A percentile compares a stretch with the other conserved stretches of the same genome.
These are phyloP conservation scores for Tillandsia leiboldiana DNA, from an alignment of 176 grass and related monocot species.

Conservation along the genomic window DNA sequence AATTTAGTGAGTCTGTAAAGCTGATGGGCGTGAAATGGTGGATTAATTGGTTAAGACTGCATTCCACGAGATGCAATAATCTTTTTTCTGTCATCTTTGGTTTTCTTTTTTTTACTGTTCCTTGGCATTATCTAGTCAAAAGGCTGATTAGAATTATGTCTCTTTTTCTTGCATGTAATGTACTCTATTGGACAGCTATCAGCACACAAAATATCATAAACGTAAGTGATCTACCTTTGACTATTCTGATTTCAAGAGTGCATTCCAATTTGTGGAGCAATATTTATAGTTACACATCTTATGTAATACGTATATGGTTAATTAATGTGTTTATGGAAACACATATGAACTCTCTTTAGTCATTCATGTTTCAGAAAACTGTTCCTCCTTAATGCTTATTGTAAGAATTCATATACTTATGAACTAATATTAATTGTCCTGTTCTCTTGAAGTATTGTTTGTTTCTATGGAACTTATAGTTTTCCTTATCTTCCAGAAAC, in stretches of 20 bases:
- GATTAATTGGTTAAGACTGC: not conserved
- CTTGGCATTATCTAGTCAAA: not conserved
- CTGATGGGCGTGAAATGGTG: not conserved
- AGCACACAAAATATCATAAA: constrained; percentile 98
- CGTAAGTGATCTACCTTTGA: constrained; percentile 47
- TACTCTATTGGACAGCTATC: constrained; percentile 70
- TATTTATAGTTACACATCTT: not conserved
- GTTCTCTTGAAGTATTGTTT: not conserved
- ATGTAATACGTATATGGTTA: too few species aligned
- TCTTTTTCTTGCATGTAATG: constrained; percentile 36
- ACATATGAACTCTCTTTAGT: too few species aligned
- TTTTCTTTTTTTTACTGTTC: not conserved
- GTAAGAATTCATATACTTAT: too few species aligned
- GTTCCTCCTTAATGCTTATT: too few species aligned
- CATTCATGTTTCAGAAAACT: too few species aligned
- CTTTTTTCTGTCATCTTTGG: not conserved
- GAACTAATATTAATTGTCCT: not conserved
- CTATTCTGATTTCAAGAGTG: not conserved
- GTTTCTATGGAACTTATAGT: not conserved
- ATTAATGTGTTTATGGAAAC: too few species aligned
- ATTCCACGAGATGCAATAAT: not conserved
- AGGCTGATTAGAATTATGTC: constrained; percentile 30
- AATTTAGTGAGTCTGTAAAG: not conserved
- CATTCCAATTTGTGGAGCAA: not conserved
- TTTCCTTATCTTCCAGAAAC: constrained; percentile 58